These are phyloP conservation scores for Scutellaria barbata DNA, from an alignment of 257 asterid genomes.

Conservation along the genomic window DNA sequence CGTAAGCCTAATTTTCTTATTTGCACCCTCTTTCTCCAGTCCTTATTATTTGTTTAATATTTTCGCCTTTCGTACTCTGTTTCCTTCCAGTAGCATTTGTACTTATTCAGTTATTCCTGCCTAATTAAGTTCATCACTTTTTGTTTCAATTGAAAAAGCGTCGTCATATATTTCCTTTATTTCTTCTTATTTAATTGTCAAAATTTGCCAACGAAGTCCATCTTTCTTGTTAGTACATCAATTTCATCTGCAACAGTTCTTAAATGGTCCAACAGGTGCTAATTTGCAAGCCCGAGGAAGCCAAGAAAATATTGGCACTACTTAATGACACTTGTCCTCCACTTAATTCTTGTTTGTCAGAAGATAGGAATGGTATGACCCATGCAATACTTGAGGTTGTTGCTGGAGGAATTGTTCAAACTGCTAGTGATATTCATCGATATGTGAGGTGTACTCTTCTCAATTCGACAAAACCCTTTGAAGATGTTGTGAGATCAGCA, in stretches of 20 bases:
- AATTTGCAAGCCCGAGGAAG: conserved; percentile 89
- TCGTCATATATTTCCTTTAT: background rate
- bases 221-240: conserved; percentile 23
- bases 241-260: conserved; percentile 16
- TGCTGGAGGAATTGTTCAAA: conserved; percentile 99
- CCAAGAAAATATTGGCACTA: conserved; percentile 72
- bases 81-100: conserved; percentile 31
- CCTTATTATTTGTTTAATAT: conserved; percentile 11
- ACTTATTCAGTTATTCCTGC: conserved; percentile 27
- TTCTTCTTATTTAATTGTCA: conserved; percentile 23
- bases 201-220: conserved; percentile 21
- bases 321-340: conserved; percentile 90
- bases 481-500: conserved; percentile 95
- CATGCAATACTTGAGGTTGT: conserved; percentile 98
- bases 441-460: conserved; percentile 97
- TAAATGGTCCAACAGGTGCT: conserved; percentile 61
- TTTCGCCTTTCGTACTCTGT: conserved; percentile 7
- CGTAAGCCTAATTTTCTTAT: conserved; percentile 54
- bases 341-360: conserved; percentile 93
- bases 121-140: conserved; percentile 13
- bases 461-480: conserved; percentile 93
- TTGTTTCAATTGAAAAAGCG: background rate
- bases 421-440: conserved; percentile 89
- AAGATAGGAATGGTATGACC: conserved; percentile 98
- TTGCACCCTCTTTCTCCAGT: conserved; percentile 23